A percentile compares a stretch with the other conserved stretches of the same genome.
These are phyloP conservation scores for Skeletonema costatum DNA, from an alignment of 108 stramenopile species.

Conservation along the genomic window DNA sequence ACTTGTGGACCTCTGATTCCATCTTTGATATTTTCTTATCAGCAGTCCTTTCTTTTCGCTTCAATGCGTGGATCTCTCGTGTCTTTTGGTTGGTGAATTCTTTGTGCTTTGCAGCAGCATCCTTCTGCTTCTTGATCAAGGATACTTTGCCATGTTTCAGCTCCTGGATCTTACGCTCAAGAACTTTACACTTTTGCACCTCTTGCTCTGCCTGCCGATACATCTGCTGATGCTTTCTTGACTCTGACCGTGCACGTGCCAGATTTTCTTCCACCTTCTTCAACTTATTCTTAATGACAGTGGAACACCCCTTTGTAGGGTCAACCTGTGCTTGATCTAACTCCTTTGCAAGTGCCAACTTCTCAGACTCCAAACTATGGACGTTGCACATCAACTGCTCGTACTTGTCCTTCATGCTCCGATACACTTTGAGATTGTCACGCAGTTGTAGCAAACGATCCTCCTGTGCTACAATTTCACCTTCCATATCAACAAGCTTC, in stretches of 20 bases:
- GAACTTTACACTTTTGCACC: conserved; percentile 65
- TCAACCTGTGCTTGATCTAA: conserved; percentile 72
- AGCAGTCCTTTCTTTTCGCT: conserved; percentile 64
- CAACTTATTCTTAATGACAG: conserved; percentile 74
- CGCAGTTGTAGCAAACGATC: conserved; percentile 67
- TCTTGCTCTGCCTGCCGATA: conserved; percentile 76
- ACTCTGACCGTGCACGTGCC: conserved; percentile 67
- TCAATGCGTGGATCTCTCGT: conserved; percentile 72
- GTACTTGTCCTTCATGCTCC: conserved; percentile 80
- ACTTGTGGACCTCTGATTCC: conserved; percentile 69
- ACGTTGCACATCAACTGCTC: conserved; percentile 81
- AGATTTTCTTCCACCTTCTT: conserved; percentile 75
- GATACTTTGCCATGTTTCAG: conserved; percentile 70
- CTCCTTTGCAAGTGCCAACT: conserved; percentile 63
- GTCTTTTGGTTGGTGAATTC: conserved; percentile 77
- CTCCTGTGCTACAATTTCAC: conserved; percentile 78
- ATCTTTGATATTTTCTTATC: conserved; percentile 69
- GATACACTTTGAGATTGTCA: conserved; percentile 80
- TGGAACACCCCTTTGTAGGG: conserved; percentile 73
- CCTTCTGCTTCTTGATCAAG: conserved; percentile 80
- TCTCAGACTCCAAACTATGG: conserved; percentile 75
- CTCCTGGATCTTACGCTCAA: conserved; percentile 80
- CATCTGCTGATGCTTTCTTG: conserved; percentile 74
- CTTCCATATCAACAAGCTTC: conserved; percentile 68
- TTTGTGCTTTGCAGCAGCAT: conserved; percentile 62